A percentile compares a stretch with the other conserved stretches of the same genome.
phyloP scores from a whole-genome alignment of 1,284 basidiomycete genomes.

The Trametes versicolor region DNA sequence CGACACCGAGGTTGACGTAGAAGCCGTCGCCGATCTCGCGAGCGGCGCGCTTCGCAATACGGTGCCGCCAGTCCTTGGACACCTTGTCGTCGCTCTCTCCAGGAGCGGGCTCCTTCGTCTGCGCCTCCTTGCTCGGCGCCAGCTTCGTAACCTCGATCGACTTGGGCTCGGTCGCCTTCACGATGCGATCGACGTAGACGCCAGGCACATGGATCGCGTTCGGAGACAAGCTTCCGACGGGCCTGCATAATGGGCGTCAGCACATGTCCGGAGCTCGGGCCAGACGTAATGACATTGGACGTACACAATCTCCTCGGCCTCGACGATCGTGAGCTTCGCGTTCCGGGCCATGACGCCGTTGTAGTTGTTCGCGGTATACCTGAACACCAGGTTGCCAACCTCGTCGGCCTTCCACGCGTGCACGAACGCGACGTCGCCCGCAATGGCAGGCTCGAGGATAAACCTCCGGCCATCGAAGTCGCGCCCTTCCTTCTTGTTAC shows the following conservation, averaged over 20 bases:
- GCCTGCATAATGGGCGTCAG: constrained; percentile 41
- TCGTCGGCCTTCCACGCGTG: constrained; percentile 97
- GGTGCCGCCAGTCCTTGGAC: constrained; percentile 62
- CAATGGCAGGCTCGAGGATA: constrained; percentile 88
- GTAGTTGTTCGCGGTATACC: constrained; percentile 91
- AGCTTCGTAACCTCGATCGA: constrained; percentile 82
- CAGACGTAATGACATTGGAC: constrained; percentile 20
- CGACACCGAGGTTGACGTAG: constrained; percentile 77
- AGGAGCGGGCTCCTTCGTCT: constrained; percentile 36
- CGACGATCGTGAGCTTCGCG: constrained; percentile 90
- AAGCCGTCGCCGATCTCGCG: constrained; percentile 91
- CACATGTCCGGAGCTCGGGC: not conserved
- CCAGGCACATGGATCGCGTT: constrained; percentile 89
- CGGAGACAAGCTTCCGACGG: constrained; percentile 83
- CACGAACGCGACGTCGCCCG: constrained; percentile 90
- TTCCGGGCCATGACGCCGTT: constrained; percentile 88
- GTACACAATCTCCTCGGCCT: constrained; percentile 90
- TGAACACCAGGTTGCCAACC: constrained; percentile 86
- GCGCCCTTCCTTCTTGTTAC: constrained; percentile 82
- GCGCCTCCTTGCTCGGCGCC: constrained; percentile 48
- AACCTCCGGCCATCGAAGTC: constrained; percentile 86
- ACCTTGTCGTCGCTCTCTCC: constrained; percentile 56
- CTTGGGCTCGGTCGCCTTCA: constrained; percentile 80
- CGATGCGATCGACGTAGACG: constrained; percentile 89
- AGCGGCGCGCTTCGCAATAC: constrained; percentile 85